A percentile compares a stretch with the other conserved stretches of the same genome.
These are phyloP conservation scores for Cyclostephanos tholiformis DNA, from an alignment of 108 stramenopile species.

Conservation along the genomic window DNA sequence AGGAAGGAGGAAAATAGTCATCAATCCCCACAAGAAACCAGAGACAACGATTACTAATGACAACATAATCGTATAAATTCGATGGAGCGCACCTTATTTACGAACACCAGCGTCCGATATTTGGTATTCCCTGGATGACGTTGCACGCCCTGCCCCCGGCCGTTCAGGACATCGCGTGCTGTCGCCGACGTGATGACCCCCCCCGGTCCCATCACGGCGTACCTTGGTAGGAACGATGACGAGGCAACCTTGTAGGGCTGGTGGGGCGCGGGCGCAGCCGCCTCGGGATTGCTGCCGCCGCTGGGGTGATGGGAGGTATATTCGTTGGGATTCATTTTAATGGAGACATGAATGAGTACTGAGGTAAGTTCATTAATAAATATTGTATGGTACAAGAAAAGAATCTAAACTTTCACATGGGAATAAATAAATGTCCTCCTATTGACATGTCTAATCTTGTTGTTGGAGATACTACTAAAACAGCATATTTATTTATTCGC, in stretches of 20 bases:
- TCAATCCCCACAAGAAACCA: not conserved
- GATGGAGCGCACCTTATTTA: constrained; percentile 33
- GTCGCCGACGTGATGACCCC: not conserved
- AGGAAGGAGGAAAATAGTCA: not conserved
- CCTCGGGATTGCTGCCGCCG: too few relatives aligned
- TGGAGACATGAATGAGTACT: too few relatives aligned
- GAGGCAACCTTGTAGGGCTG: not conserved
- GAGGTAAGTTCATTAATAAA: too few relatives aligned
- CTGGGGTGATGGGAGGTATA: too few relatives aligned
- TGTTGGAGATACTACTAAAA: too few relatives aligned
- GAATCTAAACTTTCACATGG: too few relatives aligned
- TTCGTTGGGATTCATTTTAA: too few relatives aligned
- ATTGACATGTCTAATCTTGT: too few relatives aligned
- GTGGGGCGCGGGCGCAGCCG: not conserved
- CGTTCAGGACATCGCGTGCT: constrained; percentile 39
- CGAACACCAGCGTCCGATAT: constrained; percentile 42
- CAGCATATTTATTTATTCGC: too few relatives aligned
- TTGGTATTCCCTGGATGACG: constrained; percentile 50
- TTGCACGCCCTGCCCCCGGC: constrained; percentile 51
- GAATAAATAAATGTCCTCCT: too few relatives aligned
- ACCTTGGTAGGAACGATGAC: not conserved
- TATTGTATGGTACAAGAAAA: too few relatives aligned
- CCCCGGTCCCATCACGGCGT: not conserved
- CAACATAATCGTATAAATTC: not conserved
- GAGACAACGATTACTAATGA: too few relatives aligned